These are phyloP conservation scores for Penicillium sumatraense DNA, from an alignment of 2,329 filamentous ascomycete species.

Conservation along the genomic window DNA sequence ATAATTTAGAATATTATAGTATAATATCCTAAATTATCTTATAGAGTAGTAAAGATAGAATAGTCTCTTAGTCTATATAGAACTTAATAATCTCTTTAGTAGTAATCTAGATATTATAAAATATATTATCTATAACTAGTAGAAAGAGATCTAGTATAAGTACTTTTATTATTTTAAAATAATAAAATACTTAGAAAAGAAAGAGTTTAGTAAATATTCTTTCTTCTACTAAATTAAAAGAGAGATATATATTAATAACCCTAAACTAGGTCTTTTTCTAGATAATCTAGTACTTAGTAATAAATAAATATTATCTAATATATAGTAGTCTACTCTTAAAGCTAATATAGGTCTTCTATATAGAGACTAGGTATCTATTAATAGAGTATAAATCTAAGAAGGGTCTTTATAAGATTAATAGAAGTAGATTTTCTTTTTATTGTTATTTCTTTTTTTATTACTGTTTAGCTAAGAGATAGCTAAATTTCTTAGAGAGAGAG, in stretches of 20 bases:
- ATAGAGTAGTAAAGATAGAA: neutral
- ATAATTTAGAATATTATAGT: neutral
- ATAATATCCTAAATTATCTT: neutral
- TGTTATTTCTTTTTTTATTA: too few species aligned
- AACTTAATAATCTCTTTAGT: neutral
- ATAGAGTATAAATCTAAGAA: too few species aligned
- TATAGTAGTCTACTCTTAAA: neutral
- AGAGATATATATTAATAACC: neutral
- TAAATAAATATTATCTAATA: neutral
- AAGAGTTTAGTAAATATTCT: neutral
- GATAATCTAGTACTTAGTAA: neutral
- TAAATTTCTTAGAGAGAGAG: too few species aligned
- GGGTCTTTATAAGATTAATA: too few species aligned
- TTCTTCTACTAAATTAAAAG: neutral
- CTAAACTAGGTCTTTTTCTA: neutral
- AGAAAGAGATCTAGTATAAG: neutral
- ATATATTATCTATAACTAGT: neutral
- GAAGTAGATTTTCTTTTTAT: too few species aligned
- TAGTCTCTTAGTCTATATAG: neutral
- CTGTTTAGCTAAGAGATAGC: too few species aligned
- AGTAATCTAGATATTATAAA: neutral
- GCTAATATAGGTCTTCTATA: neutral
- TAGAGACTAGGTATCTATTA: neutral
- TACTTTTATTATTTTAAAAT: neutral
- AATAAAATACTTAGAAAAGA: neutral